A percentile compares a stretch with the other conserved stretches of the same genome.
phyloP scores from a whole-genome alignment of 2,329 filamentous ascomycete genomes.

The Magnaporthiopsis incrustans region DNA sequence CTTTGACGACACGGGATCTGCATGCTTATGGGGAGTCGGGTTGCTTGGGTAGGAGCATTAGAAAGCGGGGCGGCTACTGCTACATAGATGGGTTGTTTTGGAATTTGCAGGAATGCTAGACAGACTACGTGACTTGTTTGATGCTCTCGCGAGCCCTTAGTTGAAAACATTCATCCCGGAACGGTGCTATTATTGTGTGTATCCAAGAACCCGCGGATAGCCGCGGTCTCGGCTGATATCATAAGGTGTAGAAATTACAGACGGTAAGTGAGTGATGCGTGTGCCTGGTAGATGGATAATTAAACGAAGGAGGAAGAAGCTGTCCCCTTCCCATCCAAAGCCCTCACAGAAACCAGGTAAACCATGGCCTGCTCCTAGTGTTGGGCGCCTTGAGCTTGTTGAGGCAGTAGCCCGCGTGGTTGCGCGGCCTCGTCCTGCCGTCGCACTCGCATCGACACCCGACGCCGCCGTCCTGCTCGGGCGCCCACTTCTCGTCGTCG shows the following conservation, averaged over 20 bases:
- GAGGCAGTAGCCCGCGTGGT: slow-evolving; percentile 26
- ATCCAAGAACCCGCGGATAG: background rate
- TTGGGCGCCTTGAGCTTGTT: slow-evolving; percentile 30
- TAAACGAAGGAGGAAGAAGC: background rate
- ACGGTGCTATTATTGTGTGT: background rate
- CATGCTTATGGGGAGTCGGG: background rate
- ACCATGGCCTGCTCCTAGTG: slow-evolving; percentile 20
- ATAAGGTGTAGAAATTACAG: background rate
- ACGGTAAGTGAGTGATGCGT: background rate
- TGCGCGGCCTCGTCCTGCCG: slow-evolving; percentile 21
- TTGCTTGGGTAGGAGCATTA: background rate
- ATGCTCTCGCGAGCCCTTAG: background rate
- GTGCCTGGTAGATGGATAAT: background rate
- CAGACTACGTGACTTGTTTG: background rate
- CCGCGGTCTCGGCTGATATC: background rate
- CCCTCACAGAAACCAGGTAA: slow-evolving; percentile 23
- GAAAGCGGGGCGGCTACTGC: background rate
- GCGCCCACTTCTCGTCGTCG: slow-evolving; percentile 17
- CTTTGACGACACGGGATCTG: background rate
- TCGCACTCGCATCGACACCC: slow-evolving; percentile 34
- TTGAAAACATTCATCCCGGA: background rate
- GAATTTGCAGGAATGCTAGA: background rate
- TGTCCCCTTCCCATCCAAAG: too few species aligned
- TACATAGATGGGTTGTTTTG: background rate
- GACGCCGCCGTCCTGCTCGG: slow-evolving; percentile 26